Percentiles rank a stretch among this genome's conserved stretches.
Conservation (phyloP, 73 alveolate species). For the Tetrahymena elliotti region DNA sequence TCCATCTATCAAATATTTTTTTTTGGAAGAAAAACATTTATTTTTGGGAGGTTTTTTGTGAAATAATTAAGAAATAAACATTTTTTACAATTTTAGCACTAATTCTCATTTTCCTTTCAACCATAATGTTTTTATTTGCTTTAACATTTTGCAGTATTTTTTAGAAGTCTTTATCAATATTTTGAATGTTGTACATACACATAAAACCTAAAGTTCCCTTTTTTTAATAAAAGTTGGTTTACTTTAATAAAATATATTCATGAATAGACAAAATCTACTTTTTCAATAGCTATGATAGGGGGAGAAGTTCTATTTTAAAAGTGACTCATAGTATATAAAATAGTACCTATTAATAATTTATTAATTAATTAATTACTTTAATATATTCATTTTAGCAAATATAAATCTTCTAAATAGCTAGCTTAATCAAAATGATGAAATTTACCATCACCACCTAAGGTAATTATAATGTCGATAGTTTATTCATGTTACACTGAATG, state of each 20-base stretch:
- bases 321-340: slow-evolving; percentile 6
- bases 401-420: too few species aligned
- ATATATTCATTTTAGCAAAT: too few species aligned
- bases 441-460: slow-evolving; percentile 41
- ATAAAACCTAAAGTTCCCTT: slow-evolving; percentile 32
- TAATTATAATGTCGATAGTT: slow-evolving; percentile 6
- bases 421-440: too few species aligned
- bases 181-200: slow-evolving; percentile 17
- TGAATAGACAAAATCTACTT: neutral
- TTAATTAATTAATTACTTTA: too few species aligned
- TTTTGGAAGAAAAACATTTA: too few species aligned
- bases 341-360: neutral
- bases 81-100: neutral
- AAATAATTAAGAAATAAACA: neutral
- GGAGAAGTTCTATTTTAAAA: slow-evolving; percentile 9
- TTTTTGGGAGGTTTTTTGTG: too few species aligned
- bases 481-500: neutral
- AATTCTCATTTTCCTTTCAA: slow-evolving; percentile 5
- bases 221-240: neutral
- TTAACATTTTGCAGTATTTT: neutral
- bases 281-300: slow-evolving; percentile 20
- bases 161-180: neutral
- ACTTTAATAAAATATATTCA: too few species aligned
- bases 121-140: neutral
- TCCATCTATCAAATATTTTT: too few species aligned